Conservation (phyloP, 441 rosid species). For the Hura crepitans region DNA sequence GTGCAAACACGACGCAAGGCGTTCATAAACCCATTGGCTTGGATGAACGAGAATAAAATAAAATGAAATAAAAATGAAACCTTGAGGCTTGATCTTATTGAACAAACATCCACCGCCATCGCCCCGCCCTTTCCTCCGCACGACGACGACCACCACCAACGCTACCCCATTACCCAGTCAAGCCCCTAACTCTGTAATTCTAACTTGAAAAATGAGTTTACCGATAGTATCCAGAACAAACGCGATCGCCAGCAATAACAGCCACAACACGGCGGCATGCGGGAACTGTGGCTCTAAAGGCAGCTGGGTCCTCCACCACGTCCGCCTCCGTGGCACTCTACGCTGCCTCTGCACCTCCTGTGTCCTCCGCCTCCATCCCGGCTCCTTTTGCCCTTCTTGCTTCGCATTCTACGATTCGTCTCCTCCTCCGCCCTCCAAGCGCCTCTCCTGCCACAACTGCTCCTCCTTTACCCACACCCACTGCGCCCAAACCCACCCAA, state of each 20-base stretch:
- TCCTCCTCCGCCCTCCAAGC: conserved; percentile 33
- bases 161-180: background rate
- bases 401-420: conserved; percentile 37
- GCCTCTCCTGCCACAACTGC: conserved; percentile 53
- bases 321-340: conserved; percentile 38
- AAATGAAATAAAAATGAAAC: too few species aligned
- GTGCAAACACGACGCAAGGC: too few species aligned
- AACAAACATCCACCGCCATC: background rate
- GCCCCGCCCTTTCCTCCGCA: background rate
- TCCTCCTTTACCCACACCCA: conserved; percentile 54
- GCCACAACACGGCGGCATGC: conserved; percentile 30
- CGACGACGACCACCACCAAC: background rate
- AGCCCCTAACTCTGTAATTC: background rate
- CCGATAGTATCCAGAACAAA: background rate
- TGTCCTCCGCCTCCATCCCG: conserved; percentile 52
- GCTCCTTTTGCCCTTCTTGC: conserved; percentile 63
- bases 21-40: too few species aligned
- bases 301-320: conserved; percentile 46
- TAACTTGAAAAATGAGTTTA: background rate
- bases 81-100: too few species aligned
- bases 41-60: too few species aligned
- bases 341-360: conserved; percentile 77
- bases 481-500: conserved; percentile 31
- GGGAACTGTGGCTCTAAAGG: conserved; percentile 39
- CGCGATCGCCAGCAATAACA: background rate